Evolutionary conservation across 1,284 basidiomycete species (phyloP), one percentile per base, ranked within the genome.

Genomic region (Psilocybe mexicana): DNA sequence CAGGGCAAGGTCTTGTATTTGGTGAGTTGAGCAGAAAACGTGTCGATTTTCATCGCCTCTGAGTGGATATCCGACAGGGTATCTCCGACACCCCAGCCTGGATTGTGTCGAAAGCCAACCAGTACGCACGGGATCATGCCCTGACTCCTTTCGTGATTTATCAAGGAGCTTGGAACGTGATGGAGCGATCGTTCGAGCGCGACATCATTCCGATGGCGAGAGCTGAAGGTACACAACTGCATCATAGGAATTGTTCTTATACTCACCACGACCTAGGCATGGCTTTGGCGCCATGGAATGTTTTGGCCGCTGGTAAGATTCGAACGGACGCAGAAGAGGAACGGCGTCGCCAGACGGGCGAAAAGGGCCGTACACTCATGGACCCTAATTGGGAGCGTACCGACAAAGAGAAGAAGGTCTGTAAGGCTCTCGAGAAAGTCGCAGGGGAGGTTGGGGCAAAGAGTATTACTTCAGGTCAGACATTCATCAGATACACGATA

Each of bases 221-320:
- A 28, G 64, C 69, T 18, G 69, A 74, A 56, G 79, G 40, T 52
- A 51, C 12, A 33, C 2, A 12, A 35, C n/a, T 7, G 7, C 14
- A 6, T 3, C 35, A 24, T 11, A 11, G 4, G 24, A 50, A 6
- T n/a, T 11, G 1, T 33, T 47, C 12, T 7, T 2, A 35, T 6
- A 10, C 14, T 26, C 7, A 35, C 12, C 5, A 10, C 1, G 6
- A 51, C 3, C 23, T 8, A 63, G 82, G 82, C 64, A 66, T 81
- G 61, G 79, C 79, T 0, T 69, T 85, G 0, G 76, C 77, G 1
- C 81, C 82, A 0, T 85, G 79, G 79, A 75, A 76, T 43, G 81
- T 82, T 0, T 69, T 86, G 11, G 81, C 74, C 0, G 72, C 63
- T 0, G 81, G 81, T 0, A 76, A 77, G 11, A 72, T 86, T 54